Evolutionary conservation across 495 filamentous ascomycete genomes (phyloP).

Genomic region (Aspergillus affinis): DNA sequence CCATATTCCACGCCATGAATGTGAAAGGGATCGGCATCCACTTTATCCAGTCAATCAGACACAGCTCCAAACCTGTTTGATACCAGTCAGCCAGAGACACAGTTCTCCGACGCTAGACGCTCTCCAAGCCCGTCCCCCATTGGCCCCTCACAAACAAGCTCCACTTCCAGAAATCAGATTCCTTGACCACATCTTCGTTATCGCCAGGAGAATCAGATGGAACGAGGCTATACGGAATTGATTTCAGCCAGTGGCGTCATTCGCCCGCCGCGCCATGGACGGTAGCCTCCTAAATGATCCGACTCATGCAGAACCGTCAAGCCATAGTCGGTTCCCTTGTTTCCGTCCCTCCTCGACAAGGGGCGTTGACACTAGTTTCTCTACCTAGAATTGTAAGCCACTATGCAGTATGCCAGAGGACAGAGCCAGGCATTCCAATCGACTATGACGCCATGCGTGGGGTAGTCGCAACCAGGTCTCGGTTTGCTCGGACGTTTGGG

Average conservation of each 20-base stretch:
- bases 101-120: background rate
- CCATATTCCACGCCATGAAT: background rate
- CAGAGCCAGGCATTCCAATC: background rate
- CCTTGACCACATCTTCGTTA: background rate
- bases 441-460: conserved; percentile 9
- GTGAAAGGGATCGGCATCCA: background rate
- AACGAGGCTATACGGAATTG: background rate
- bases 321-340: background rate
- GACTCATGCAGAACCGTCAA: background rate
- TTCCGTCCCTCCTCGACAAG: background rate
- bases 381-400: background rate
- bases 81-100: background rate
- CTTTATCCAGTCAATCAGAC: background rate
- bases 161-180: background rate
- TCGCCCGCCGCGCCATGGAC: background rate
- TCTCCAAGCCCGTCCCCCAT: background rate
- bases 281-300: background rate
- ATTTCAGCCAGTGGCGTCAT: background rate
- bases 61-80: background rate
- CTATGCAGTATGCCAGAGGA: background rate
- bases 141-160: background rate
- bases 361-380: background rate
- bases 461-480: conserved; percentile 1
- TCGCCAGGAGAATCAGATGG: background rate
- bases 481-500: background rate